Base-by-base conservation (phyloP, 169 alveolate species). In the Eimeria zaria region DNA sequence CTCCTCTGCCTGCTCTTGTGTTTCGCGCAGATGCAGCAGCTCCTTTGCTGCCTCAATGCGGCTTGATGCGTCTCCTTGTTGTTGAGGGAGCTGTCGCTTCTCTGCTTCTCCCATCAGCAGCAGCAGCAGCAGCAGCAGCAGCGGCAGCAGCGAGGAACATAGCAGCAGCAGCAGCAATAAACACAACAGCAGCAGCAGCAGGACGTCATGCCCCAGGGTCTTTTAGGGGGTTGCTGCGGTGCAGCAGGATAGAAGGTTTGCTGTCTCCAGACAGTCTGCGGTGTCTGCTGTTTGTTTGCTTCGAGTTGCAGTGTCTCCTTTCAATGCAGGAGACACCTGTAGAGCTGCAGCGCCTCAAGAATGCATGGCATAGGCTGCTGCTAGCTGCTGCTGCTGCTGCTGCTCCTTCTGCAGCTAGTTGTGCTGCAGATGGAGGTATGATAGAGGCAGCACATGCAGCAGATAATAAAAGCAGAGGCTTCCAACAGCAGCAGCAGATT, bases 11-110 rank as follows among this genome's bases (percentile, higher is more conserved):
- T 9, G 74, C 91, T 33, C 91, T 83, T 83, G 91, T 55, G 55
- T 83, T 83, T 53, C 14, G 91, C 5, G 91, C 91, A 55, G 91
- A 83, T 46, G 60, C 91, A 53, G 91, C 73, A n/a, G 91, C 91
- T 27, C 73, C 91, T n/a, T 30, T 83, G 74, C 73, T 83, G 18
- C 91, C 69, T 2, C 73, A 3, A 30, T 83, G 91, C 41, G 91
- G 91, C 7, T 33, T 83, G 46, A 46, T 53, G 48, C 69, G 91
- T n/a, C 41, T 51, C 36, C 6, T 83, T 30, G 53, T 33, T 11
- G 73, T 55, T 53, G 91, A 83, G 0, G 91, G 51, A 5, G 14
- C 44, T 11, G 62, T 18, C n/a, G 7, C 20, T 53, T 83, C 91
- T 4, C 30, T 83, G 74, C 91, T 24, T 44, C 83, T 78, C 16